These are phyloP conservation scores for Thielaviopsis populi DNA, from an alignment of 2,329 filamentous ascomycete species.

Conservation along the genomic window DNA sequence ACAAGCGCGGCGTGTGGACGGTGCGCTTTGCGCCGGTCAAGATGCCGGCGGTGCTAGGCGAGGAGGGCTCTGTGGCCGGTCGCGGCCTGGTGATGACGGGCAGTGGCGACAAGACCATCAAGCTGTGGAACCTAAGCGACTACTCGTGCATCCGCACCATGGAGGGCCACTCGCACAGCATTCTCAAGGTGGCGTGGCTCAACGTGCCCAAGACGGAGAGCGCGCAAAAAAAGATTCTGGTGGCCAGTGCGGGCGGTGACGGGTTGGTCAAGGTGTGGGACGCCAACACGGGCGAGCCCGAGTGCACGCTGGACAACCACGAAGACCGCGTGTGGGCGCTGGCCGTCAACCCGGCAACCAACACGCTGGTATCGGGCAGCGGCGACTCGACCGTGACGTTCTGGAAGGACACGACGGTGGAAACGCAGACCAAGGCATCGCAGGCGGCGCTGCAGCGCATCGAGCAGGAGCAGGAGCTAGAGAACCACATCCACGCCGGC, in stretches of 20 bases:
- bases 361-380: slow-evolving; percentile 75
- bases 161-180: slow-evolving; percentile 90
- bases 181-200: slow-evolving; percentile 87
- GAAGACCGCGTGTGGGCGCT: slow-evolving; percentile 91
- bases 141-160: slow-evolving; percentile 89
- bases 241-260: slow-evolving; percentile 82
- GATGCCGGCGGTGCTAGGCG: slow-evolving; percentile 56
- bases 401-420: slow-evolving; percentile 80
- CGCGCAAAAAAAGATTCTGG: slow-evolving; percentile 45
- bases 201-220: slow-evolving; percentile 33
- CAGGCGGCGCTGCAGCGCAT: slow-evolving; percentile 63
- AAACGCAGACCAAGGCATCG: slow-evolving; percentile 60
- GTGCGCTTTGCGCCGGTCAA: slow-evolving; percentile 75
- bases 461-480: slow-evolving; percentile 85
- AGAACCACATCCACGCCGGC: slow-evolving; percentile 78
- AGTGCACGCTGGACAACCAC: slow-evolving; percentile 89
- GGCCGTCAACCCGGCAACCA: slow-evolving; percentile 50
- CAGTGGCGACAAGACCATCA: slow-evolving; percentile 89
- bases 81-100: slow-evolving; percentile 79
- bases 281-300: slow-evolving; percentile 65
- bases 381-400: slow-evolving; percentile 89
- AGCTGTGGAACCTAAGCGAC: slow-evolving; percentile 84
- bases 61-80: slow-evolving; percentile 55
- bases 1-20: slow-evolving; percentile 91
- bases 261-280: slow-evolving; percentile 97